Evolutionary conservation across 2,329 filamentous ascomycete species (phyloP), one percentile per base, ranked within the genome.

Genomic region (Rosellinia necatrix): DNA sequence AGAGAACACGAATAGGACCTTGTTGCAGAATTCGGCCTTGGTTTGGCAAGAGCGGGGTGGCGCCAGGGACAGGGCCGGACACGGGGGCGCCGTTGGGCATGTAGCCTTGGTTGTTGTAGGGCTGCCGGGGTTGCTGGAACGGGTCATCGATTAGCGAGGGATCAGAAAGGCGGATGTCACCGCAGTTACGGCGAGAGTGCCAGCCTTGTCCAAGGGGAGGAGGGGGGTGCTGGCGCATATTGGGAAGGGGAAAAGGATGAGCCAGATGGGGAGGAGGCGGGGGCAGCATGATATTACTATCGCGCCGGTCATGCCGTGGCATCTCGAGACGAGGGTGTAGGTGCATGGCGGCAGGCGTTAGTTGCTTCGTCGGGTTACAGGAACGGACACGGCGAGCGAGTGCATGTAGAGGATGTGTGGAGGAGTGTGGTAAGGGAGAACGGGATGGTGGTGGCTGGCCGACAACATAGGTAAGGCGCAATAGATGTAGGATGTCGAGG

Each of bases 11-110:
- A 60, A 86, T 82, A 35, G 85, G 83, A 15, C 85, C 85, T 51
- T 80, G 84, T 71, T 88, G 84, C 68, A 88, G 78, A 62, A 88
- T 72, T 62, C 85, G 83, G 58, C 85, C 85, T 71, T 88, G 85
- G 72, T 88, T 88, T 53, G 85, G 85, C 56, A 88, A 77, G 52
- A 88, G 81, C 62, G 85, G 85, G 38, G 82, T 80, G 63, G 84
- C 85, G 69, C 84, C 84, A 35, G 83, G 77, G 62, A 80, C 81
- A 57, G 78, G 65, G 52, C 65, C 74, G 40, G 82, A 72, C 60
- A 77, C 74, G 54, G 75, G 74, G 62, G 79, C 81, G 70, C 85
- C 85, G 75, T 88, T 88, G 66, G 84, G 81, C 70, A 87, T 75
- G 73, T 85, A 87, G 73, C 79, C 80, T 65, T 77, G 79, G 71